Base-by-base conservation (phyloP, 2,329 filamentous ascomycete genomes). In the Clarireedia monteithiana region DNA sequence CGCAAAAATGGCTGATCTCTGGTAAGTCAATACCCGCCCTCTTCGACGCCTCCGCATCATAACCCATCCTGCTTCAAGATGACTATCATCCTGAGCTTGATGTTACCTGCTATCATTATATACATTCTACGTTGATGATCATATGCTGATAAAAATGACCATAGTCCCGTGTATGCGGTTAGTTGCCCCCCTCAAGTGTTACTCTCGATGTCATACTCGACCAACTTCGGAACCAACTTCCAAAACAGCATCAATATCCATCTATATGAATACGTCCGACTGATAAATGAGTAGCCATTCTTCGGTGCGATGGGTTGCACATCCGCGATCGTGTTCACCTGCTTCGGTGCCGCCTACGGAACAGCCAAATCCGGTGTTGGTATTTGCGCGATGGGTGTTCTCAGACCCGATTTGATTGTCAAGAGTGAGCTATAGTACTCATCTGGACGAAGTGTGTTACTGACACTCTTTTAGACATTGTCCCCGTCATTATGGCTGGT, bases 401-500 rank as follows among this genome's bases (percentile, higher is more conserved):
- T 99, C 67, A 84, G 94, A 75, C 94, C 94, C 73, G 94, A 99
- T 75, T 79, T 97, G 75, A 96, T 97, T 74, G 92, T 99, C 74
- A 97, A 96, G 88, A 97, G 94, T 97, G 86, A 70, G 91, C 66
- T 46, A 48, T 55, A 20, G 48, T 58, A 50, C 53, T 17, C n/a
- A 27, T 23, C 15, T 34, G 9, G 27, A 5, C 7, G 50, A 48
- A 30, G n/a, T 10, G 10, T 14, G 24, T 23, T 34, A 58, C 59
- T 67, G 58, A 67, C 53, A 26, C 42, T 6, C 50, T 49, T 40
- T 49, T 65, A 97, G 92, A 96, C 83, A 96, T 97, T 75, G 92
- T 97, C 64, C 94, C 94, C 73, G 94, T 97, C 76, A 96, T 99
- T 85, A 99, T 99, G 94, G 94, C 94, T 81, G 94, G 94, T 97